Evolutionary conservation across 768 basidiomycete species (phyloP), one percentile per base, ranked within the genome.

Genomic region (Russula earlei): DNA sequence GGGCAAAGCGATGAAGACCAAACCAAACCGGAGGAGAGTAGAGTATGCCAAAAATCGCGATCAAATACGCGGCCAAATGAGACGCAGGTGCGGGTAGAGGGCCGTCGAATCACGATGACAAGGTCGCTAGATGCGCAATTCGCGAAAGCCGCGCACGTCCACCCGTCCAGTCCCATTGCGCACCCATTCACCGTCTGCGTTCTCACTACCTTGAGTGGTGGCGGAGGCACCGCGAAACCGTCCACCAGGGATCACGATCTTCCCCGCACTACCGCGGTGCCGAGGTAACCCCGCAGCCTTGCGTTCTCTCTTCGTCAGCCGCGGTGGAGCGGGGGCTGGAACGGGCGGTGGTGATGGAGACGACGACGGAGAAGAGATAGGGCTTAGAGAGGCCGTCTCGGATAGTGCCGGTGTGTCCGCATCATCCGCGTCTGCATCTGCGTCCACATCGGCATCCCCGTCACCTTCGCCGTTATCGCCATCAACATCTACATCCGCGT

Each of bases 71-170:
- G 34, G 15, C 24, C 34, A 22, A 27, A 17, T 33, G 17, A 38
- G 15, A 36, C 9, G 22, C n/a, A 5, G 47, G 37, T 10, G 20
- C n/a, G 27, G 38, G 19, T n/a, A 27, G 29, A 33, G 20, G 29
- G 2, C 20, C 31, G n/a, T 31, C n/a, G 29, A 19, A 27, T 17
- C 19, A 14, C 6, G 33, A 8, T n/a, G n/a, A 20, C 24, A 27
- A 31, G 29, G n/a, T 10, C 10, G n/a, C 51, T 56, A 81, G 59
- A 88, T 88, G 77, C 78, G 85, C 68, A 88, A 67, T 71, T 88
- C 87, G 62, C 85, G 72, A 68, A 88, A 88, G 51, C 86, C 86
- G 51, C 86, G 74, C 51, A 88, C 85, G 67, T 88, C 86, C 56
- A 88, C 67, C 64, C 85, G 72, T 49, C 85, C 86, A 31, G 79